Evolutionary conservation across 768 basidiomycete species (phyloP).

Genomic region (Lentinula sp.): DNA sequence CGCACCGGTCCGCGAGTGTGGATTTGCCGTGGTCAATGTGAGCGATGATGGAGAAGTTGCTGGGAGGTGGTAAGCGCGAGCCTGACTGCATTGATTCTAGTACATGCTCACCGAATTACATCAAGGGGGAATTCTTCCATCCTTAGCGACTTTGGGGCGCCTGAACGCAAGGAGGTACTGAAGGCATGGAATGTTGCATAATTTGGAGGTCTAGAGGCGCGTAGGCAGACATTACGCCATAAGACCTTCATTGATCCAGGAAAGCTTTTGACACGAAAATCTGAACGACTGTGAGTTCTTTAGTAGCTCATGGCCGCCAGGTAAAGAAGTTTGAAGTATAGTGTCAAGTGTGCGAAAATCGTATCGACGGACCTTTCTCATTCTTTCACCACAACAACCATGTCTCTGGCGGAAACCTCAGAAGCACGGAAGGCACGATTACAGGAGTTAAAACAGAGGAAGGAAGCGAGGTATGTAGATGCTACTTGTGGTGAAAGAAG

Average conservation of each 20-base stretch:
- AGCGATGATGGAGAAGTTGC: slow-evolving; percentile 95
- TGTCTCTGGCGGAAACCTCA: slow-evolving; percentile 72
- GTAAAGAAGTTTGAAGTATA: not conserved
- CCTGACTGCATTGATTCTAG: not conserved
- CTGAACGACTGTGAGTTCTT: not conserved
- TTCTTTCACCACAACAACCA: slow-evolving; percentile 15
- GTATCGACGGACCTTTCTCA: not conserved
- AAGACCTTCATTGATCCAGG: slow-evolving; percentile 17
- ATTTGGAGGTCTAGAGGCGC: slow-evolving; percentile 14
- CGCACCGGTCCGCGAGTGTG: slow-evolving; percentile 81
- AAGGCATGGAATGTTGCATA: slow-evolving; percentile 14
- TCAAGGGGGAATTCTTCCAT: slow-evolving; percentile 68
- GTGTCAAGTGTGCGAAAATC: not conserved
- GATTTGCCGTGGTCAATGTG: slow-evolving; percentile 98
- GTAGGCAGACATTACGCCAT: slow-evolving; percentile 26
- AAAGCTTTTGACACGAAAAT: not conserved
- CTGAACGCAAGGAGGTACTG: slow-evolving; percentile 21
- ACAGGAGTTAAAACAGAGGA: slow-evolving; percentile 68
- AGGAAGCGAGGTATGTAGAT: slow-evolving; percentile 49
- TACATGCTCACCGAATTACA: slow-evolving; percentile 48
- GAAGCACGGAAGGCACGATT: slow-evolving; percentile 80
- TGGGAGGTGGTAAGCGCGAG: not conserved
- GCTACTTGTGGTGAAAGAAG: not conserved
- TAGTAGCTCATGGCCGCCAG: not conserved
- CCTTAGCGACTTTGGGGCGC: slow-evolving; percentile 26